A percentile compares a stretch with the other conserved stretches of the same genome.
Evolutionary conservation across 345 rosid genomes (phyloP).

Genomic region (Mercurialis annua): DNA sequence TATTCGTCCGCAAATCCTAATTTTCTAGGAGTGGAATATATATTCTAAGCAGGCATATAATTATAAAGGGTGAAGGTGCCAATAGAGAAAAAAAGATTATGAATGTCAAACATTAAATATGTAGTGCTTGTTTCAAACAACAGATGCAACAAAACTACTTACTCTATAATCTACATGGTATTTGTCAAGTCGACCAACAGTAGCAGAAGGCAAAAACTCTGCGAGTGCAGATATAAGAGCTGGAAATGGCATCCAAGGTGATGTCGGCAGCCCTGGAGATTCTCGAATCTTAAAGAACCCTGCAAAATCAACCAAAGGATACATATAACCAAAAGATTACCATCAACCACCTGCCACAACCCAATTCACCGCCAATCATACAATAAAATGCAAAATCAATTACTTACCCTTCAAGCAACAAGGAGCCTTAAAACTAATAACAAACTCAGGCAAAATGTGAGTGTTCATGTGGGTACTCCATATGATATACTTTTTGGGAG

Average conservation of each 20-base stretch:
- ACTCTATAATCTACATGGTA: constrained; percentile 49
- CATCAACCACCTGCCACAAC: background rate
- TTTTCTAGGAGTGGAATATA: too few relatives aligned
- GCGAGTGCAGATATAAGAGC: constrained; percentile 56
- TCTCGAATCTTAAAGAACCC: constrained; percentile 30
- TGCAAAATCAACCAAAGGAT: constrained; percentile 17
- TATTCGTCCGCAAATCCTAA: too few relatives aligned
- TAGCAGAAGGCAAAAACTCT: constrained; percentile 42
- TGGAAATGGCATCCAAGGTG: constrained; percentile 82
- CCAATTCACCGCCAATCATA: background rate
- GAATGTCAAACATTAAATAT: background rate
- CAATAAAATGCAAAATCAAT: background rate
- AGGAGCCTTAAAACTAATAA: constrained; percentile 59
- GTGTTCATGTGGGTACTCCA: constrained; percentile 74
- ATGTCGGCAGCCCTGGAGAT: constrained; percentile 38
- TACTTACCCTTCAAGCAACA: constrained; percentile 39
- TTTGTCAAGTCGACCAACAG: constrained; percentile 43
- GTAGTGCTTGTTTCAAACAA: background rate
- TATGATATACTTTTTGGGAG: constrained; percentile 58
- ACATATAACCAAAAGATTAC: constrained; percentile 6
- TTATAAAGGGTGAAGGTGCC: too few relatives aligned
- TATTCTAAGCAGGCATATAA: too few relatives aligned
- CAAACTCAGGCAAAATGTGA: constrained; percentile 63
- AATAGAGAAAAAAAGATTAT: too few relatives aligned
- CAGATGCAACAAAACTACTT: constrained; percentile 18